Evolutionary conservation across 1,139 yeast species (phyloP).

Genomic region (Kluyveromyces marxianus): DNA sequence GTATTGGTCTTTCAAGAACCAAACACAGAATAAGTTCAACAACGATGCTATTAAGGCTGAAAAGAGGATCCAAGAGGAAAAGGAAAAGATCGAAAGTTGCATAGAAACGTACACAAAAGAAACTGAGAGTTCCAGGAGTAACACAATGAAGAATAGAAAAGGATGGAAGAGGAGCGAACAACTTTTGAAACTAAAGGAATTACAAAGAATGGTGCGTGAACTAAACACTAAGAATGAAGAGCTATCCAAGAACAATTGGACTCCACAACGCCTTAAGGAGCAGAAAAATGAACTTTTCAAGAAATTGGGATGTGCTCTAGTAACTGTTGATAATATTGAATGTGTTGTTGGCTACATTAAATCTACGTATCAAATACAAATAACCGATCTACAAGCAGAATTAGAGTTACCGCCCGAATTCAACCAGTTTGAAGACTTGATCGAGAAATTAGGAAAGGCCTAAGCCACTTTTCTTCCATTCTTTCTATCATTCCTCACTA

Average conservation of each 20-base stretch:
- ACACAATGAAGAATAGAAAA: background rate
- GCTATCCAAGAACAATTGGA: conserved; percentile 15
- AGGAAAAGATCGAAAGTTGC: conserved; percentile 10
- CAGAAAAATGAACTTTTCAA: conserved; percentile 7
- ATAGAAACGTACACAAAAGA: conserved; percentile 12
- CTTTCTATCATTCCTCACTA: too few species aligned
- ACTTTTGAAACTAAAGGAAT: background rate
- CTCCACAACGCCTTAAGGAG: conserved; percentile 10
- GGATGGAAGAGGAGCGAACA: conserved; percentile 1
- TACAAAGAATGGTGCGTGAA: conserved; percentile 1
- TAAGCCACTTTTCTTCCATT: too few species aligned
- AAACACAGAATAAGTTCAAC: conserved; percentile 28
- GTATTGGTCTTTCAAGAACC: conserved; percentile 47
- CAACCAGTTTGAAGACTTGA: conserved; percentile 10
- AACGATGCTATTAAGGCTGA: conserved; percentile 13
- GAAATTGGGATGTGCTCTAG: conserved; percentile 11
- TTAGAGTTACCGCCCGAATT: conserved; percentile 21
- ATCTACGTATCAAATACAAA: conserved; percentile 14
- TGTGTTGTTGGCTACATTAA: conserved; percentile 18
- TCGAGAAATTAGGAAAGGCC: background rate
- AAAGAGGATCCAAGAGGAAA: conserved; percentile 10
- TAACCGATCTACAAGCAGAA: conserved; percentile 18
- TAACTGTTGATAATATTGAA: conserved; percentile 25
- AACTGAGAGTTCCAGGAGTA: conserved; percentile 9
- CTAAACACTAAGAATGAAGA: conserved; percentile 9